Percentiles rank a stretch among this genome's conserved stretches.
phyloP scores from a whole-genome alignment of 768 basidiomycete species.

The Stropharia rugosoannulata region DNA sequence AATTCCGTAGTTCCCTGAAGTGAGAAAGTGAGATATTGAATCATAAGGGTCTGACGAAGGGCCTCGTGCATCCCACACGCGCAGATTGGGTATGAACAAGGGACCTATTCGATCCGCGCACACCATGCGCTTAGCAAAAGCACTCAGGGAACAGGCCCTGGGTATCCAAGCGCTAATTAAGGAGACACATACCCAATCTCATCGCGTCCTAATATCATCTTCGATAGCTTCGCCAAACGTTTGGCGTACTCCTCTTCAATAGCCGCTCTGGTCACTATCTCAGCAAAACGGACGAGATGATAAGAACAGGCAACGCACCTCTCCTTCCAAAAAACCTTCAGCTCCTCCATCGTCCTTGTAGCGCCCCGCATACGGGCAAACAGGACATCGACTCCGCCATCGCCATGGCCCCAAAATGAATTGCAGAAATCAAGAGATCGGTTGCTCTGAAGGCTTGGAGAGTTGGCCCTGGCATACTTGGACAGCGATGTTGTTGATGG shows the following conservation, averaged over 20 bases:
- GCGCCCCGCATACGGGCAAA: constrained; percentile 89
- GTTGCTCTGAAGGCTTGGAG: constrained; percentile 40
- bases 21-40: constrained; percentile 17
- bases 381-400: constrained; percentile 89
- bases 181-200: constrained; percentile 81
- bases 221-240: constrained; percentile 76
- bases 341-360: constrained; percentile 82
- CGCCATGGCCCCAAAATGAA: constrained; percentile 89
- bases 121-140: not conserved
- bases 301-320: constrained; percentile 53
- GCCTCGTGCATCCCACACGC: not conserved
- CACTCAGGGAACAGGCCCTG: constrained; percentile 3
- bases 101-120: not conserved
- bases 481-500: constrained; percentile 80
- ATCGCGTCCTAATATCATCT: constrained; percentile 74
- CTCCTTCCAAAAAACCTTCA: constrained; percentile 90
- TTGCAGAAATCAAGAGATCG: constrained; percentile 90
- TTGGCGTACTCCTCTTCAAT: constrained; percentile 98
- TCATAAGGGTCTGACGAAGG: not conserved
- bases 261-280: constrained; percentile 50
- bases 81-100: not conserved
- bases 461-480: constrained; percentile 59
- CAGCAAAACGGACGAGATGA: not conserved
- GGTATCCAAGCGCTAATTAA: not conserved
- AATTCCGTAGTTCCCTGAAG: constrained; percentile 74